phyloP scores from a whole-genome alignment of 306 rosid species.

The Lablab purpureus region DNA sequence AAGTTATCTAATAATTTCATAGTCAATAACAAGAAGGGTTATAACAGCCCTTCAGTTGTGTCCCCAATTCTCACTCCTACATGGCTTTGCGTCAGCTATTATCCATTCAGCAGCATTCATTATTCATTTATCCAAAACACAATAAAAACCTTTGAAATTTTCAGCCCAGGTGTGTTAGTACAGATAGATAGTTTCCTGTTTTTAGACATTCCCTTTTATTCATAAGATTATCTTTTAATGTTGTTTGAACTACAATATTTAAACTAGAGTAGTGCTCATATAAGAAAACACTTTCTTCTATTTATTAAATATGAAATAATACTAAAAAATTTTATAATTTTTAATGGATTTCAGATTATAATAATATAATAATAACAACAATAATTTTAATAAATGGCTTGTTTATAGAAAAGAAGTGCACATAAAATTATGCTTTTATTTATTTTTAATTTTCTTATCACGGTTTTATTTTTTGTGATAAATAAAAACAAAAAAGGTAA shows the following conservation, averaged over 20 bases:
- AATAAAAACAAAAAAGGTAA: neutral
- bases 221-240: neutral
- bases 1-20: neutral
- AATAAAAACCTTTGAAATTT: neutral
- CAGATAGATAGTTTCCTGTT: neutral
- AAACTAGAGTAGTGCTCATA: too few relatives aligned
- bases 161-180: neutral
- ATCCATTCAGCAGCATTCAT: slow-evolving; percentile 56
- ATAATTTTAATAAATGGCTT: neutral
- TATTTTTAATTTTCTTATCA: neutral
- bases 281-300: neutral
- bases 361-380: neutral
- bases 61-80: slow-evolving; percentile 45
- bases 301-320: neutral
- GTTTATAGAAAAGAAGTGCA: neutral
- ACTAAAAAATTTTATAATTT: neutral
- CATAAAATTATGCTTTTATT: neutral
- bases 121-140: slow-evolving; percentile 42
- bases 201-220: neutral
- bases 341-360: neutral
- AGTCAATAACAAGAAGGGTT: slow-evolving; percentile 40
- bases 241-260: neutral
- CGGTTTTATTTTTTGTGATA: neutral
- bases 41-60: neutral
- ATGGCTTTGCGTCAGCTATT: slow-evolving; percentile 56